Conservation (phyloP, 345 rosid species). For the Arabis alpina region DNA sequence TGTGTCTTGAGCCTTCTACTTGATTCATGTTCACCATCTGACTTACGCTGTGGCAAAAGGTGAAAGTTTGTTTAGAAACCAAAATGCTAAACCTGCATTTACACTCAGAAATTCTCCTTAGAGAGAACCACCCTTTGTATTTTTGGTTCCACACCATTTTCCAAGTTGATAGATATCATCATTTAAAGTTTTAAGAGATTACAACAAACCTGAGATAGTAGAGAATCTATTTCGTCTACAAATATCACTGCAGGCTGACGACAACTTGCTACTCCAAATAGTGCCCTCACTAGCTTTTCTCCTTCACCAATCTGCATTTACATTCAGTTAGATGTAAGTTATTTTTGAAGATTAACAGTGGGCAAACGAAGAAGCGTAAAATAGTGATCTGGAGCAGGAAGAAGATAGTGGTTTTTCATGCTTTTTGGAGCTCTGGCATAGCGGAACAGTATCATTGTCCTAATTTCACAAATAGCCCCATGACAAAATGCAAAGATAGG, state of each 20-base stretch:
- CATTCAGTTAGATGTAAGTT: not conserved
- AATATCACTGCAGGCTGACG: conserved; percentile 99
- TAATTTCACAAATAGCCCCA: not conserved
- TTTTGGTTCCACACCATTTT: not conserved
- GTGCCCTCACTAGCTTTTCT: conserved; percentile 97
- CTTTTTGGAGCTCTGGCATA: conserved; percentile 5
- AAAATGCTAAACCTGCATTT: conserved; percentile 13
- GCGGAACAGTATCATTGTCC: not conserved
- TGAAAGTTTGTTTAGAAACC: conserved; percentile 13
- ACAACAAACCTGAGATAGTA: conserved; percentile 83
- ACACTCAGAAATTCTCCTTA: not conserved
- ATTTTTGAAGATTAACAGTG: not conserved
- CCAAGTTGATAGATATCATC: not conserved
- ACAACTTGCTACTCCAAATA: conserved; percentile 97
- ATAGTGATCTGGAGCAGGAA: conserved; percentile 17
- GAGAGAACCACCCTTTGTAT: not conserved
- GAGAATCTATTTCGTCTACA: conserved; percentile 97
- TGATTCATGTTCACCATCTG: conserved; percentile 98
- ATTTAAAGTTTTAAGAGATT: conserved; percentile 12
- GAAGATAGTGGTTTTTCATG: not conserved
- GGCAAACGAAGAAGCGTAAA: conserved; percentile 12
- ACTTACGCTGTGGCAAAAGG: conserved; percentile 76
- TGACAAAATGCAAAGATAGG: conserved; percentile 17
- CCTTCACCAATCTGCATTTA: conserved; percentile 92
- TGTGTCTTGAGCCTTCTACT: conserved; percentile 96